Conservation (phyloP, 2,329 filamentous ascomycete species). For the Aspergillus fumigatus region DNA sequence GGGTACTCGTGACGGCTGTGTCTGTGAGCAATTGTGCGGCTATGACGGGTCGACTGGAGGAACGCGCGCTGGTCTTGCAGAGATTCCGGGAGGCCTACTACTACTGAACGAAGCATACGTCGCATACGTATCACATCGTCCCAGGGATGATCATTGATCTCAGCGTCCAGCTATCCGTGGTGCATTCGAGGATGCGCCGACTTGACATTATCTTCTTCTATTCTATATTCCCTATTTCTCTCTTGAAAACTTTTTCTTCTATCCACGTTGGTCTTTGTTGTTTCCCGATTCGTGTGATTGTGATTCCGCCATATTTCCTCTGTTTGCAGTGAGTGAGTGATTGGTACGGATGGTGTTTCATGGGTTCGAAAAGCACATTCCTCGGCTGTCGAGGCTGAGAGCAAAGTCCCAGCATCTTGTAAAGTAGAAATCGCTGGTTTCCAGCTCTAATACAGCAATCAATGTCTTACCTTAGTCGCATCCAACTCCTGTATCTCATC, state of each 20-base stretch:
- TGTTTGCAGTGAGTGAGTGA: conserved; percentile 9
- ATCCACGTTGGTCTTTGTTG: conserved; percentile 15
- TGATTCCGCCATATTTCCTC: conserved; percentile 24
- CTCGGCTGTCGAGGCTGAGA: conserved; percentile 6
- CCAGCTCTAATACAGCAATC: neutral
- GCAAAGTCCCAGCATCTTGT: conserved; percentile 12
- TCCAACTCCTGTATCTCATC: neutral
- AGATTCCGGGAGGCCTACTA: conserved; percentile 13
- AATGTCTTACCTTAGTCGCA: conserved; percentile 1
- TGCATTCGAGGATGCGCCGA: conserved; percentile 12
- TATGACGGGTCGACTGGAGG: conserved; percentile 9
- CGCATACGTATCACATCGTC: neutral
- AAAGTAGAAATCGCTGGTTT: conserved; percentile 12
- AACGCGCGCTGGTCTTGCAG: conserved; percentile 19
- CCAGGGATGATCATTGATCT: neutral
- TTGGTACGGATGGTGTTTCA: conserved; percentile 4
- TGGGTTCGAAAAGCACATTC: conserved; percentile 1
- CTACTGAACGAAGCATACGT: neutral
- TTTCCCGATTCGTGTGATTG: conserved; percentile 15
- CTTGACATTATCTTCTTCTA: conserved; percentile 5
- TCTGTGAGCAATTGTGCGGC: conserved; percentile 4
- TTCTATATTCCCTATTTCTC: conserved; percentile 9
- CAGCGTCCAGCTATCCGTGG: neutral
- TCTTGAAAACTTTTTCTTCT: conserved; percentile 18
- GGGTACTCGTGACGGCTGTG: conserved; percentile 3